Evolutionary conservation across 2,329 filamentous ascomycete genomes (phyloP).

Genomic region (Fusarium sarcochroum): DNA sequence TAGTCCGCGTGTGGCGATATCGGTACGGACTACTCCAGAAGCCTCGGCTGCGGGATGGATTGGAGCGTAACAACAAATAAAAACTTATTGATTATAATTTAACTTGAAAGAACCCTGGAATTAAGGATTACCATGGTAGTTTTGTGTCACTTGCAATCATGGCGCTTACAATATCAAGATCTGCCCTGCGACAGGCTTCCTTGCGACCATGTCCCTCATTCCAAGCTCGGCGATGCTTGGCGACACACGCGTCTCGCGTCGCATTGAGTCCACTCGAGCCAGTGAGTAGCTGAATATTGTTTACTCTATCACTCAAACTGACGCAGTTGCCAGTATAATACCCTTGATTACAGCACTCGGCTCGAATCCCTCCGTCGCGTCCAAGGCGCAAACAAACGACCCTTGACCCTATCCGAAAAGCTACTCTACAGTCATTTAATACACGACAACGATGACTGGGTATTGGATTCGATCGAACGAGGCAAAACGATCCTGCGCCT

Average conservation of each 20-base stretch:
- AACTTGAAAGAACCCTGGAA: not conserved
- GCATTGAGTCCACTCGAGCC: conserved; percentile 44
- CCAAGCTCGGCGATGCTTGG: not conserved
- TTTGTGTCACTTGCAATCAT: not conserved
- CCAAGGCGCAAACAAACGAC: conserved; percentile 39
- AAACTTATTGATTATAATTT: not conserved
- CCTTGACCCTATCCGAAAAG: conserved; percentile 57
- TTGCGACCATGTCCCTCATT: accelerated
- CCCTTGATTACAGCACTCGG: conserved; percentile 34
- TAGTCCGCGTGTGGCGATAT: conserved; percentile 1
- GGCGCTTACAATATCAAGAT: not conserved
- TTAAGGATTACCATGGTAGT: not conserved
- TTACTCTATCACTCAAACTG: not conserved
- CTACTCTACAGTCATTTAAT: conserved; percentile 56
- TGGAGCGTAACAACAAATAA: not conserved
- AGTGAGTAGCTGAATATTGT: not conserved
- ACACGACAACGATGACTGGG: conserved; percentile 46
- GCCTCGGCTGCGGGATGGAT: not conserved
- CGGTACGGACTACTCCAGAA: conserved; percentile 7
- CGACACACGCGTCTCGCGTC: conserved; percentile 25
- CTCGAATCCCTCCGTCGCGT: conserved; percentile 34
- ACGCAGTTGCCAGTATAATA: conserved; percentile 12
- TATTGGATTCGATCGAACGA: conserved; percentile 50
- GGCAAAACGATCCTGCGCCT: conserved; percentile 56
- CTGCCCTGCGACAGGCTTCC: not conserved